Evolutionary conservation across 169 alveolate genomes (phyloP), one percentile per base, ranked within the genome.

Genomic region (Cryptosporidium viatorum): DNA sequence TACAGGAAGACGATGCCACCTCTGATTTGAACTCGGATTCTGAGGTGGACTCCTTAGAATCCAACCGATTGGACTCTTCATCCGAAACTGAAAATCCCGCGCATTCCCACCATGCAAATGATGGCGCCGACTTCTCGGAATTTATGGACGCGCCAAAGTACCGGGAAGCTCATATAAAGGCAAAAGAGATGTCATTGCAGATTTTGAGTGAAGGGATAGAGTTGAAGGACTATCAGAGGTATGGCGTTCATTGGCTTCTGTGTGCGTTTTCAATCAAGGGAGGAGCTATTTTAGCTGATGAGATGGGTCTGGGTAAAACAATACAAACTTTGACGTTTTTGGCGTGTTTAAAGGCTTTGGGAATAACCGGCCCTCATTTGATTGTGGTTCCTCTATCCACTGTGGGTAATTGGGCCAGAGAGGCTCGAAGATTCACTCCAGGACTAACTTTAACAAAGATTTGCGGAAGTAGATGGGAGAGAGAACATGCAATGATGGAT

Each of bases 341-440:
- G 14, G 71, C 91, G 69, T 94, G 92, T 91, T 94, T 93, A 86
- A 87, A 92, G 50, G 92, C 86, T 85, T 91, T 93, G 92, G 96
- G 93, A 71, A 94, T 85, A 48, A 95, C 91, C 92, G 98, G 97
- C 18, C 99, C 99, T 3, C 98, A 96, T 93, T 91, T 98, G 87
- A 96, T 98, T 58, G 98, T 98, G 16, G 99, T 96, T 1, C 99
- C 99, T 2, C 93, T 96, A 71, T 96, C 97, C 10, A 96, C 98
- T 6, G 97, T 97, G 23, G 98, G 98, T 68, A 97, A 98, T 92
- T 98, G 99, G 99, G 93, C 96, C 84, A 95, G 98, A 60, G 99
- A 98, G 84, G 93, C 93, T 26, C 97, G 95, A 26, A 92, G 97
- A 50, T 96, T 96, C 84, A 94, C 97, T 8, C 97, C 98, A 1